Conservation (phyloP, 805 yeast species). For the Schwanniomyces sp. region DNA sequence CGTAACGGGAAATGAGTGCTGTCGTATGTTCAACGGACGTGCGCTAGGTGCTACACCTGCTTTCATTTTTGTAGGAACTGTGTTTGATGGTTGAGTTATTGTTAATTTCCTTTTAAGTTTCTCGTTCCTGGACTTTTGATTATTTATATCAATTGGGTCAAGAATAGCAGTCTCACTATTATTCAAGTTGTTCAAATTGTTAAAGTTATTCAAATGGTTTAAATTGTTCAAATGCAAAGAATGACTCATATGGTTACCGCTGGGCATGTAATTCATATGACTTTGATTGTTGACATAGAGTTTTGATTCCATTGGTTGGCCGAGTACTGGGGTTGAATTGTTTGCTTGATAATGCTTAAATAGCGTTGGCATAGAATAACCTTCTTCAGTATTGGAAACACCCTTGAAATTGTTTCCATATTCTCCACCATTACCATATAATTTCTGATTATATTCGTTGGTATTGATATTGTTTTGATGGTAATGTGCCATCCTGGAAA, state of each 20-base stretch:
- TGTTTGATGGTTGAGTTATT: background rate
- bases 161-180: background rate
- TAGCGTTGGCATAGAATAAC: background rate
- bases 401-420: background rate
- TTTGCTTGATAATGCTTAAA: background rate
- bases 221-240: background rate
- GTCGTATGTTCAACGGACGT: slow-evolving; percentile 12
- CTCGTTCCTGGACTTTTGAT: background rate
- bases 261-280: background rate
- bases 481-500: background rate
- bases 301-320: background rate
- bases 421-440: background rate
- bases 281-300: background rate
- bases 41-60: slow-evolving; percentile 1
- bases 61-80: slow-evolving; percentile 5
- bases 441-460: background rate
- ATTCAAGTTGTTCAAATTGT: too few relatives aligned
- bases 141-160: background rate
- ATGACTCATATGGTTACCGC: background rate
- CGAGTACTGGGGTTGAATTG: background rate
- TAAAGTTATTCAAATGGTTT: too few relatives aligned
- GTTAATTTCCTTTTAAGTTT: slow-evolving; percentile 1
- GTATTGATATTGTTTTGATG: background rate
- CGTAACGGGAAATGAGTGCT: slow-evolving; percentile 12
- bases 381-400: background rate